These are phyloP conservation scores for Cyclotella distinguenda DNA, from an alignment of 108 stramenopile species.

Conservation along the genomic window DNA sequence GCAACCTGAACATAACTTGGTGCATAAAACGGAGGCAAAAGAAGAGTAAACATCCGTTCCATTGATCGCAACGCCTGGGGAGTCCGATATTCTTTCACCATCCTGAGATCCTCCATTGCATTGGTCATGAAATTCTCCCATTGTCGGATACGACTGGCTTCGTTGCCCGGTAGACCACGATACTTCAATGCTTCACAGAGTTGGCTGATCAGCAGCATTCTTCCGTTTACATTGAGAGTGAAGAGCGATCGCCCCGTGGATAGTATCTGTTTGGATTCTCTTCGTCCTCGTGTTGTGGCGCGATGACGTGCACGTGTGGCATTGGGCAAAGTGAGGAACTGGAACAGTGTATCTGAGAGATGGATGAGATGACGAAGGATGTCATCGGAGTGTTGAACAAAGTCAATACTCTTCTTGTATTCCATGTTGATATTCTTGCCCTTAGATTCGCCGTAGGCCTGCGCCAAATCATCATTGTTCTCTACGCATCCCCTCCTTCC, in stretches of 20 bases:
- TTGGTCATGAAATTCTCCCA: slow-evolving; percentile 49
- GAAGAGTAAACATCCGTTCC: slow-evolving; percentile 54
- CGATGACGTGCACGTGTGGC: slow-evolving; percentile 52
- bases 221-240: slow-evolving; percentile 43
- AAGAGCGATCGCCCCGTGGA: slow-evolving; percentile 28
- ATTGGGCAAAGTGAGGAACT: slow-evolving; percentile 59
- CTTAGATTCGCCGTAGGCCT: not conserved
- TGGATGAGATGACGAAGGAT: slow-evolving; percentile 50
- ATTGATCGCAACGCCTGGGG: slow-evolving; percentile 60
- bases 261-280: slow-evolving; percentile 46
- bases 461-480: slow-evolving; percentile 8
- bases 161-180: slow-evolving; percentile 46
- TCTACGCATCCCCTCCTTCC: slow-evolving; percentile 46
- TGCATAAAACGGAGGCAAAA: slow-evolving; percentile 62
- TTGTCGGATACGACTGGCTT: slow-evolving; percentile 54
- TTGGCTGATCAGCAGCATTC: slow-evolving; percentile 42
- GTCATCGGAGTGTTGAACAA: slow-evolving; percentile 52
- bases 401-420: slow-evolving; percentile 35
- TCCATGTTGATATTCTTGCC: not conserved
- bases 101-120: slow-evolving; percentile 50
- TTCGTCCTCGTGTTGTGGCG: slow-evolving; percentile 35
- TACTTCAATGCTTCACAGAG: slow-evolving; percentile 49
- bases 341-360: slow-evolving; percentile 52
- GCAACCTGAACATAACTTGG: slow-evolving; percentile 68
- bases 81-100: slow-evolving; percentile 64